phyloP scores from a whole-genome alignment of 148 eudicot species.

The Arctostaphylos glauca region DNA sequence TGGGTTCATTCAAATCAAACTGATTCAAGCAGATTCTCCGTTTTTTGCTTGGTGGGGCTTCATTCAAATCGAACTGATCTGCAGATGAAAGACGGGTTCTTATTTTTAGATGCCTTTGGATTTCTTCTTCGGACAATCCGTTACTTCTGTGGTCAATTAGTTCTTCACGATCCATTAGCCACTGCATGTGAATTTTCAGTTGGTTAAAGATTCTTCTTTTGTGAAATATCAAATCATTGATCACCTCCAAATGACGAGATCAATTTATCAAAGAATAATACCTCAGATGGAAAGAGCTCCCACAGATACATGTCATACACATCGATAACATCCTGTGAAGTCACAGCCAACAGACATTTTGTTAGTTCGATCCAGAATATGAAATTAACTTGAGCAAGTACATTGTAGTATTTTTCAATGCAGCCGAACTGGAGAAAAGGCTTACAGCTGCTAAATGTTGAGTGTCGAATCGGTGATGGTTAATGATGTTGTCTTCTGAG shows the following conservation, averaged over 20 bases:
- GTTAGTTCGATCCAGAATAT: not conserved
- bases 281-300: not conserved
- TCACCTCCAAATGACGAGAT: not conserved
- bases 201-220: not conserved
- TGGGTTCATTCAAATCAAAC: not conserved
- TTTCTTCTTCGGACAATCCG: constrained; percentile 4
- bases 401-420: not conserved
- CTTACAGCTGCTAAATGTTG: not conserved
- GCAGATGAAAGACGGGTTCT: not conserved
- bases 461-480: not conserved
- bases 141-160: not conserved
- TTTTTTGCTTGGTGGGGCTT: not conserved
- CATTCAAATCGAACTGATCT: not conserved
- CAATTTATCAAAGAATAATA: not conserved
- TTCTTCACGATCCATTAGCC: not conserved
- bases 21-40: not conserved
- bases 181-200: not conserved
- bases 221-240: not conserved
- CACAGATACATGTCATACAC: not conserved
- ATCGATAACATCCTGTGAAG: not conserved
- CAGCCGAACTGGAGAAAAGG: not conserved
- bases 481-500: not conserved
- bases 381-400: not conserved
- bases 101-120: not conserved
- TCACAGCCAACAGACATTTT: constrained; percentile 7